phyloP scores from a whole-genome alignment of 495 filamentous ascomycete genomes.

The Parmelia sp. region DNA sequence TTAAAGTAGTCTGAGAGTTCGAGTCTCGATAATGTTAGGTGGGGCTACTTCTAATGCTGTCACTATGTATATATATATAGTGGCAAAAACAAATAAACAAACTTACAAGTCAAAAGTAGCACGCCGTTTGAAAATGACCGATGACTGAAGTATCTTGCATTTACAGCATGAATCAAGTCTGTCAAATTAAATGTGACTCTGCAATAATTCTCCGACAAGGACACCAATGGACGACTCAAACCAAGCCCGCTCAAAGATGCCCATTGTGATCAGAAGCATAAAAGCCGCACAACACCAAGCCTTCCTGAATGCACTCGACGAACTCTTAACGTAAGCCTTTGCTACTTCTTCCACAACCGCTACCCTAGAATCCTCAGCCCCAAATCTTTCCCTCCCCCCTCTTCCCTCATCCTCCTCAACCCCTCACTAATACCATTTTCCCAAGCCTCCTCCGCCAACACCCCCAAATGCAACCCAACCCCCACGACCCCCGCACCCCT shows the following conservation, averaged over 20 bases:
- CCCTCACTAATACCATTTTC: no score
- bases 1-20: no score
- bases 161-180: no score
- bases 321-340: not conserved
- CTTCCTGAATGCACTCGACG: not conserved
- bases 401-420: not conserved
- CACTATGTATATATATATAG: no score
- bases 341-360: not conserved
- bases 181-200: no score
- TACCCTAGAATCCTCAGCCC: not conserved
- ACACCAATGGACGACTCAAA: not conserved
- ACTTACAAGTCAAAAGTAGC: no score
- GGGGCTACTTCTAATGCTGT: no score
- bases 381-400: not conserved
- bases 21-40: no score
- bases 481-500: not conserved
- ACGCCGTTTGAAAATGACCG: no score
- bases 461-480: not conserved
- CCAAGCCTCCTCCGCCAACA: not conserved
- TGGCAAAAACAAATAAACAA: no score
- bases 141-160: no score
- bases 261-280: not conserved
- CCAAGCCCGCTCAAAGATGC: not conserved
- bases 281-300: not conserved
- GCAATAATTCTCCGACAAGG: no score